Conservation (phyloP, 495 filamentous ascomycete genomes). For the Aspergillus ellipticus region DNA sequence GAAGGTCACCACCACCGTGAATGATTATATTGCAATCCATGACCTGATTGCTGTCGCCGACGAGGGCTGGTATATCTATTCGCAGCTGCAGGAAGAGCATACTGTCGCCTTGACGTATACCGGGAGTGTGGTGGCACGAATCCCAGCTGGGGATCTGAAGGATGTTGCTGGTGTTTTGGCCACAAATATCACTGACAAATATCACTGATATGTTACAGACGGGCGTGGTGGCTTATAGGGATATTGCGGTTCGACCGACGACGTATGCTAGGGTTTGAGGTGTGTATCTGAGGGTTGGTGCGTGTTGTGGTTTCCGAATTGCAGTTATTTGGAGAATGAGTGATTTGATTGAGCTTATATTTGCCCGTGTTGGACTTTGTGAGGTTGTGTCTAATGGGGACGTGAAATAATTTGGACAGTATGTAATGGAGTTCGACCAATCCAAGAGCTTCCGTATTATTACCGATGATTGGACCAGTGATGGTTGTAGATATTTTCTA, state of each 20-base stretch:
- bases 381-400: no score
- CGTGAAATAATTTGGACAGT: no score
- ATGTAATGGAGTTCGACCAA: no score
- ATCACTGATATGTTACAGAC: background rate
- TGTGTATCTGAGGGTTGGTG: no score
- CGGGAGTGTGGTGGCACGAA: background rate
- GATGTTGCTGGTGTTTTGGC: background rate
- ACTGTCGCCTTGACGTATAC: background rate
- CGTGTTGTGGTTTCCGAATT: no score
- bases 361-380: no score
- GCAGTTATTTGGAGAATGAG: no score
- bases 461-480: no score
- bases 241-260: constrained; percentile 1
- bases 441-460: no score
- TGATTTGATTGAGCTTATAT: no score
- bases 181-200: no score
- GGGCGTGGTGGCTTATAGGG: background rate
- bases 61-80: background rate
- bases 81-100: constrained; percentile 3
- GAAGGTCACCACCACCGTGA: background rate
- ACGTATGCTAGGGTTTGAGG: background rate
- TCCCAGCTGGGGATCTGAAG: background rate
- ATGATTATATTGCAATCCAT: background rate
- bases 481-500: no score
- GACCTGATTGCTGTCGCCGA: background rate